Conservation (phyloP, 108 stramenopile species). For the Discostella stelligeroides region DNA sequence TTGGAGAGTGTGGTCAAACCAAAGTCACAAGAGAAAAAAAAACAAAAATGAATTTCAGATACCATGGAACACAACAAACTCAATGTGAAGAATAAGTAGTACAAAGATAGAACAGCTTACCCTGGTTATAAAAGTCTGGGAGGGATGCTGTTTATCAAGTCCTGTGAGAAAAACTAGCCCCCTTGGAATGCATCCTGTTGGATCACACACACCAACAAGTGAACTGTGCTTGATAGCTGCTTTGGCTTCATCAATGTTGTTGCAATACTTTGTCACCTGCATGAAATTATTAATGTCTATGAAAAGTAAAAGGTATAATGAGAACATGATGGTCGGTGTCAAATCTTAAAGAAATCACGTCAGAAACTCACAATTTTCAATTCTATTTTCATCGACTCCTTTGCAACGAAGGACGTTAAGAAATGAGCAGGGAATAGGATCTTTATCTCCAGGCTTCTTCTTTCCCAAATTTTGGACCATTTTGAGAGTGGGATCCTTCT, state of each 20-base stretch:
- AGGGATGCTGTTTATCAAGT: not conserved
- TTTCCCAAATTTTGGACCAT: conserved; percentile 1
- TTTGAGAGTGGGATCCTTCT: not conserved
- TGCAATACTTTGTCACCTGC: not conserved
- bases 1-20: too few species aligned
- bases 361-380: conserved; percentile 3
- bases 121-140: conserved; percentile 1
- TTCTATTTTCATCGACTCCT: not conserved
- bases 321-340: too few species aligned
- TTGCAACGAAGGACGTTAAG: conserved; percentile 1
- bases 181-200: conserved; percentile 4
- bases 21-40: too few species aligned
- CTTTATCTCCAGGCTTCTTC: not conserved
- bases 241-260: not conserved
- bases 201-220: conserved; percentile 14
- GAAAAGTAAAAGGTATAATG: not conserved
- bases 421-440: too few species aligned
- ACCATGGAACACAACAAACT: too few species aligned
- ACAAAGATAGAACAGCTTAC: too few species aligned
- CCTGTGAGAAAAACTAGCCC: conserved; percentile 13
- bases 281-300: not conserved
- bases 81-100: too few species aligned
- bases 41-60: too few species aligned
- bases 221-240: conserved; percentile 11
- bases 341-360: too few species aligned